phyloP scores from a whole-genome alignment of 306 rosid genomes.

The Trichosanthes cucumerina region DNA sequence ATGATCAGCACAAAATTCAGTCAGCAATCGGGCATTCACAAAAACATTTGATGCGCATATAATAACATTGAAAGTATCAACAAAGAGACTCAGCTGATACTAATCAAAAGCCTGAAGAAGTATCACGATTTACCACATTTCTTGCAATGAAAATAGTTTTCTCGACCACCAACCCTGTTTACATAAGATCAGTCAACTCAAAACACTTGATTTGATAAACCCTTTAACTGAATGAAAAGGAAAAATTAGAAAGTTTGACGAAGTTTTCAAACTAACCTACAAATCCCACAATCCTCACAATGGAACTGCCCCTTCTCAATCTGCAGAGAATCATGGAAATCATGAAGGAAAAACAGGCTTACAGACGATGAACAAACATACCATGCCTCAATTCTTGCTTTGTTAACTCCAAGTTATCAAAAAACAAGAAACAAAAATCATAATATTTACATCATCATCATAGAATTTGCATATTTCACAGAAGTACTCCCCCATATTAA shows the following conservation, averaged over 20 bases:
- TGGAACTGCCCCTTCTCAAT: slow-evolving; percentile 66
- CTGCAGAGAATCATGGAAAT: slow-evolving; percentile 32
- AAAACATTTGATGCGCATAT: background rate
- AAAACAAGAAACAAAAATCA: slow-evolving; percentile 6
- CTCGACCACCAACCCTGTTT: slow-evolving; percentile 81
- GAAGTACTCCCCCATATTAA: slow-evolving; percentile 91
- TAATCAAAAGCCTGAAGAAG: background rate
- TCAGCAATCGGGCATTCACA: background rate
- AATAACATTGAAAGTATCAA: background rate
- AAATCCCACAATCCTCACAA: slow-evolving; percentile 93
- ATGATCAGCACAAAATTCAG: background rate
- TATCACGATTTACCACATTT: slow-evolving; percentile 64
- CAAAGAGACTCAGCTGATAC: background rate
- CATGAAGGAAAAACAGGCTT: background rate
- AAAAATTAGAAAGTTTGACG: background rate
- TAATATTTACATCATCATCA: slow-evolving; percentile 71
- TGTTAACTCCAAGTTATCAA: background rate
- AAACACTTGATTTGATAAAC: slow-evolving; percentile 15
- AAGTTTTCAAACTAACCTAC: slow-evolving; percentile 46
- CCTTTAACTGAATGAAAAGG: background rate
- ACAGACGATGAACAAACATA: background rate
- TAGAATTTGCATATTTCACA: slow-evolving; percentile 81
- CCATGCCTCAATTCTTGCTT: background rate
- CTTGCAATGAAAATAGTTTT: slow-evolving; percentile 75
- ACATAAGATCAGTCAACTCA: slow-evolving; percentile 13